phyloP scores from a whole-genome alignment of 2,329 filamentous ascomycete genomes.

The Sordariomycetes sp. region DNA sequence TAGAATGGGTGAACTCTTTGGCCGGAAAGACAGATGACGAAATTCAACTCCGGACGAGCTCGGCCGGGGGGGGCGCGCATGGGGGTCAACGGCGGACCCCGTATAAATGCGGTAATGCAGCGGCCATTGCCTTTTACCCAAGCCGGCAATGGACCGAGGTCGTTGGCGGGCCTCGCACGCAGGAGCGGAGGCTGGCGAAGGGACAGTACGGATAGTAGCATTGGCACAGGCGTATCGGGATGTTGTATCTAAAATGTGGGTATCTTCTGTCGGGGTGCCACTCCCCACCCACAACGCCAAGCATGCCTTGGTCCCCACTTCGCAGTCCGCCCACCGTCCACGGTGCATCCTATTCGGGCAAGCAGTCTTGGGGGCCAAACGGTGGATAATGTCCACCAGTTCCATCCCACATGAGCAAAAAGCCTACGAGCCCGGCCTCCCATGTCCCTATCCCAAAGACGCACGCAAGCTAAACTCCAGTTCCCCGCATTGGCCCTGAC shows the following conservation, averaged over 20 bases:
- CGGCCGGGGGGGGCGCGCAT: not conserved
- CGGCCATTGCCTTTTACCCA: not conserved
- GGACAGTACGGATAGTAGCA: not conserved
- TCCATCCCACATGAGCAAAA: not conserved
- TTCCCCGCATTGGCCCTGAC: not conserved
- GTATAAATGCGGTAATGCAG: not conserved
- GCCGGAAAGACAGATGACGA: not conserved
- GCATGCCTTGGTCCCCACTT: not conserved
- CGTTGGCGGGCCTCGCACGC: not conserved
- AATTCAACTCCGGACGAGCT: not conserved
- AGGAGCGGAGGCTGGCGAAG: not conserved
- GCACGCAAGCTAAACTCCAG: not conserved
- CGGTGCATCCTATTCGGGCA: not conserved
- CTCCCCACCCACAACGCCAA: not conserved
- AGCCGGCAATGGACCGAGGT: conserved; percentile 2
- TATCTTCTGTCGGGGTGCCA: not conserved
- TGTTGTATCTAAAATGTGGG: not conserved
- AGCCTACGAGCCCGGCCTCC: not conserved
- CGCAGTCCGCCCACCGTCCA: not conserved
- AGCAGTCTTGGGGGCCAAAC: not conserved
- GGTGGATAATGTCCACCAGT: not conserved
- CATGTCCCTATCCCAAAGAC: not conserved
- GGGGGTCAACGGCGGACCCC: no score
- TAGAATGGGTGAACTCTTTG: not conserved
- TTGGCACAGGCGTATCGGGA: not conserved